A percentile compares a stretch with the other conserved stretches of the same genome.
Conservation (phyloP, 2,329 filamentous ascomycete genomes). For the Dichotomopilus funicola region DNA sequence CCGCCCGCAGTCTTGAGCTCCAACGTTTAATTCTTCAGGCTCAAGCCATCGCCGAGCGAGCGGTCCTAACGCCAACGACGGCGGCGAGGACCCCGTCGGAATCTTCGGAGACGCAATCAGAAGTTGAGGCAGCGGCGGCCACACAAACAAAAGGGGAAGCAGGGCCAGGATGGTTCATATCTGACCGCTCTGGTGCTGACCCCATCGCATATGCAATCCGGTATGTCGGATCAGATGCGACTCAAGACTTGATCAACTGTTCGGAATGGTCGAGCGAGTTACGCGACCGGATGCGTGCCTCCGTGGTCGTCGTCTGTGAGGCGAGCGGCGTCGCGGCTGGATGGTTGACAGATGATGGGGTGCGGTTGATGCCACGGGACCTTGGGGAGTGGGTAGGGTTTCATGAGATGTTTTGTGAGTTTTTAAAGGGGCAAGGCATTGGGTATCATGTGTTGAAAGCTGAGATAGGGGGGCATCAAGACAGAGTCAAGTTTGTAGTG, state of each 20-base stretch:
- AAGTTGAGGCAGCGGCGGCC: too few relatives aligned
- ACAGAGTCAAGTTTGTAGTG: constrained; percentile 12
- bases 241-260: constrained; percentile 19
- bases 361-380: constrained; percentile 29
- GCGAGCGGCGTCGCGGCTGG: constrained; percentile 30
- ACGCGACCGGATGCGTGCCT: constrained; percentile 29
- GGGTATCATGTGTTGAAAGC: constrained; percentile 4
- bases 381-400: constrained; percentile 21
- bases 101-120: too few relatives aligned
- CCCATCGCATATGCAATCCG: constrained; percentile 34
- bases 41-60: constrained; percentile 29
- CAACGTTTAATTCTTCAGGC: constrained; percentile 34
- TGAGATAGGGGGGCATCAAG: not conserved
- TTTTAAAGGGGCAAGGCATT: constrained; percentile 10
- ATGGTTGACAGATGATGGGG: constrained; percentile 34
- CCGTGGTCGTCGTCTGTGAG: constrained; percentile 35
- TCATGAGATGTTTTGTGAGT: constrained; percentile 22
- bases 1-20: constrained; percentile 28
- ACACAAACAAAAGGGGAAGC: not conserved
- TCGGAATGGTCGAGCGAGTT: constrained; percentile 26
- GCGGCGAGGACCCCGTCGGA: not conserved
- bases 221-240: constrained; percentile 27
- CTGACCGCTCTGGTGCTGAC: constrained; percentile 38
- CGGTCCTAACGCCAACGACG: constrained; percentile 4
- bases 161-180: constrained; percentile 31